A percentile compares a stretch with the other conserved stretches of the same genome.
These are phyloP conservation scores for Sherardia arvensis DNA, from an alignment of 257 asterid genomes.

Conservation along the genomic window DNA sequence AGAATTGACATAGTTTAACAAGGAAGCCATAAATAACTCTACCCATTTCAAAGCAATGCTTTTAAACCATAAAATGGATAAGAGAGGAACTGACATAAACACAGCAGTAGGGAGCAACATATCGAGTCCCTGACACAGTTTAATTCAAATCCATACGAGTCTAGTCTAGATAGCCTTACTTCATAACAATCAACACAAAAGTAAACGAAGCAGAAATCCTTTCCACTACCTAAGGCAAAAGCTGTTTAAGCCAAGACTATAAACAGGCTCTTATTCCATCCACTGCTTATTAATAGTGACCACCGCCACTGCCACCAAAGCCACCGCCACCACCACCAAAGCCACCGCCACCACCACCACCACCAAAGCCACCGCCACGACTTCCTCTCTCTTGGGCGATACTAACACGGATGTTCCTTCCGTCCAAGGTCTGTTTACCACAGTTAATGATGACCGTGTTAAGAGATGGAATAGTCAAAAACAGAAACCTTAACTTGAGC, in stretches of 20 bases:
- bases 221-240: background rate
- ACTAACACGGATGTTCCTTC: conserved; percentile 71
- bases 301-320: conserved; percentile 13
- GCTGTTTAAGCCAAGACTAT: background rate
- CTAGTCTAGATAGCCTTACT: background rate
- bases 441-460: background rate
- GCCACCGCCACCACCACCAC: conserved; percentile 18
- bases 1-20: too few species aligned
- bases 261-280: background rate
- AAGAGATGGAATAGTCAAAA: background rate
- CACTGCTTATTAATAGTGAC: conserved; percentile 11
- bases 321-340: conserved; percentile 18
- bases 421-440: conserved; percentile 33
- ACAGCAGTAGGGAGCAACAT: too few species aligned
- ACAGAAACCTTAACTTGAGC: background rate
- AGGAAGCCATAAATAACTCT: too few species aligned
- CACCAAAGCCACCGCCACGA: conserved; percentile 1
- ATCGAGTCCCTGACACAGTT: too few species aligned
- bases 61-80: background rate
- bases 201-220: background rate
- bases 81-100: background rate
- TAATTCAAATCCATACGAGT: background rate
- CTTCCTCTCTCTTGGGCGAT: conserved; percentile 43
- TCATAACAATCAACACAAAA: background rate
- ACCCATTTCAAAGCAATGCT: too few species aligned